Evolutionary conservation across 2,329 filamentous ascomycete species (phyloP).

Genomic region (Laburnicola sp.): DNA sequence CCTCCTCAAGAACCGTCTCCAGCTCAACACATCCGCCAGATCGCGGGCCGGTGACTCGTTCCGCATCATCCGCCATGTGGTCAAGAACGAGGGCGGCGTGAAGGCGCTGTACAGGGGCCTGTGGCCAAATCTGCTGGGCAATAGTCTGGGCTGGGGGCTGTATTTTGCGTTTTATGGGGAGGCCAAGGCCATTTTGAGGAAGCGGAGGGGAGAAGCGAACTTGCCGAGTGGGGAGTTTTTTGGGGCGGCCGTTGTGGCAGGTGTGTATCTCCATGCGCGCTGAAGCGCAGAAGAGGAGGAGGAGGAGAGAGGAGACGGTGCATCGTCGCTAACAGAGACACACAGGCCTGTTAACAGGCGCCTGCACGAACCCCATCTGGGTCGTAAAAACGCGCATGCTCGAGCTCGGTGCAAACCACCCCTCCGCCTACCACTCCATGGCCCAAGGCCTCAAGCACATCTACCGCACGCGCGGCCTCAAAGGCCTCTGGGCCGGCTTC

Average conservation of each 20-base stretch:
- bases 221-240: slow-evolving; percentile 76
- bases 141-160: slow-evolving; percentile 84
- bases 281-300: too few relatives aligned
- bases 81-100: slow-evolving; percentile 59
- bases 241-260: slow-evolving; percentile 67
- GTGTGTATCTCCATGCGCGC: slow-evolving; percentile 39
- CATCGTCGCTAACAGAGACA: slow-evolving; percentile 15
- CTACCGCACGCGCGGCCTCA: slow-evolving; percentile 68
- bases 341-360: slow-evolving; percentile 70
- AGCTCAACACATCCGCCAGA: slow-evolving; percentile 55
- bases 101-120: slow-evolving; percentile 84
- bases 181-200: slow-evolving; percentile 58
- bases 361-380: slow-evolving; percentile 94
- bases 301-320: not conserved
- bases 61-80: slow-evolving; percentile 57
- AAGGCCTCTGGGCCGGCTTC: slow-evolving; percentile 86
- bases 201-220: slow-evolving; percentile 44
- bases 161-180: slow-evolving; percentile 81
- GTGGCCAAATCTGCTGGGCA: slow-evolving; percentile 87
- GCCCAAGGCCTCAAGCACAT: slow-evolving; percentile 69
- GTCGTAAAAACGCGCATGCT: slow-evolving; percentile 98
- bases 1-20: slow-evolving; percentile 93
- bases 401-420: slow-evolving; percentile 72
- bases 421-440: slow-evolving; percentile 82
- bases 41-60: slow-evolving; percentile 57